A percentile compares a stretch with the other conserved stretches of the same genome.
Conservation (phyloP, 2,329 filamentous ascomycete genomes). For the Furcasterigmium furcatum region DNA sequence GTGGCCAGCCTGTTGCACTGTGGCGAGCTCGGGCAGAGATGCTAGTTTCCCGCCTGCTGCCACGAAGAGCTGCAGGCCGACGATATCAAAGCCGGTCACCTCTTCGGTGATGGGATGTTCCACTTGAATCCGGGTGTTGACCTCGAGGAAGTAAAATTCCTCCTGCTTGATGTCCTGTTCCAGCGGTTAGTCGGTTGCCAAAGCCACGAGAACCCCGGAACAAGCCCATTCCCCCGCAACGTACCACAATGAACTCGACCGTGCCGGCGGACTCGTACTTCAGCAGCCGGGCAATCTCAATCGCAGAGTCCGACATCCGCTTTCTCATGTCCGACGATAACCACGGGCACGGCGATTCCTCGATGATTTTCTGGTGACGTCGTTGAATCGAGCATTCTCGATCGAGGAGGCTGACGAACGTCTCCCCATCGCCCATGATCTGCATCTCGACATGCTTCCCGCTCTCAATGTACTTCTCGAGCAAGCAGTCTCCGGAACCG, state of each 20-base stretch:
- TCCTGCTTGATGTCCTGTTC: constrained; percentile 18
- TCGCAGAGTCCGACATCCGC: background rate
- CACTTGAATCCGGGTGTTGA: constrained; percentile 40
- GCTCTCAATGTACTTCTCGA: constrained; percentile 32
- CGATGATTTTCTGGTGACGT: constrained; percentile 43
- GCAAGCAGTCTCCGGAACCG: constrained; percentile 27
- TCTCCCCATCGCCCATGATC: constrained; percentile 38
- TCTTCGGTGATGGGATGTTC: constrained; percentile 30
- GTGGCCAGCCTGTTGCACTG: constrained; percentile 21
- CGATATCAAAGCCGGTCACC: constrained; percentile 3
- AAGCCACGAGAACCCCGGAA: no score
- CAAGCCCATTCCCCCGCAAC: background rate
- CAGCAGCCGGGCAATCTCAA: constrained; percentile 21
- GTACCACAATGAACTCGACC: constrained; percentile 31
- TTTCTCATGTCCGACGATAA: background rate
- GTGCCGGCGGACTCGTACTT: constrained; percentile 33
- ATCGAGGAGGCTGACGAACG: constrained; percentile 29
- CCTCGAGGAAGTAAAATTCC: constrained; percentile 26
- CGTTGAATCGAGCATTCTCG: constrained; percentile 43
- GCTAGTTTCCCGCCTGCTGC: constrained; percentile 4
- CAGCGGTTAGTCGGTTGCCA: background rate
- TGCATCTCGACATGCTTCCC: constrained; percentile 42
- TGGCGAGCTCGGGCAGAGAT: constrained; percentile 1
- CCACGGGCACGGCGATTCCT: constrained; percentile 29
- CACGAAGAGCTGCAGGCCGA: constrained; percentile 6